Conservation (phyloP, 352 stramenopile genomes). For the Blastocystis hominis region DNA sequence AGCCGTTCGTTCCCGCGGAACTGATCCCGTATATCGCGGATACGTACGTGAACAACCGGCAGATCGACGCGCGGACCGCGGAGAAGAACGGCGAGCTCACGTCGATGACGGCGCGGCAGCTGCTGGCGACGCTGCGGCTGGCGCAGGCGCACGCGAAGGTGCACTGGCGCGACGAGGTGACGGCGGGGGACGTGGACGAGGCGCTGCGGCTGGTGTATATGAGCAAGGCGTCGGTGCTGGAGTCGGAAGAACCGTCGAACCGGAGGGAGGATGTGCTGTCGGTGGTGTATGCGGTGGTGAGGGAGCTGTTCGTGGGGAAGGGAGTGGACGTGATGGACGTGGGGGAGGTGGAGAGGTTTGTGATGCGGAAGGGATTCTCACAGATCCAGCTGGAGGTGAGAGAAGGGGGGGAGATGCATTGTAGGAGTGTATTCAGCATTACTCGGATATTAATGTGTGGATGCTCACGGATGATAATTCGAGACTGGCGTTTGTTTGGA, state of each 20-base stretch:
- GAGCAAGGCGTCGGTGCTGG: constrained; percentile 35
- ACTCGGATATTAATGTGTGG: constrained; percentile 68
- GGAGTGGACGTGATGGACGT: neutral
- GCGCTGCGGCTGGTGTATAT: constrained; percentile 80
- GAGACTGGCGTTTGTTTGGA: constrained; percentile 69
- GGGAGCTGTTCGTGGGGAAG: constrained; percentile 2
- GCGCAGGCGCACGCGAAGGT: constrained; percentile 87
- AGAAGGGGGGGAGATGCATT: neutral
- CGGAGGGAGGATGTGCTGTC: constrained; percentile 5
- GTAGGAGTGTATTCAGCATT: constrained; percentile 20
- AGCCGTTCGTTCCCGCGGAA: constrained; percentile 82
- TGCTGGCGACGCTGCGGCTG: constrained; percentile 94
- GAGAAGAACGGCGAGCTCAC: constrained; percentile 66
- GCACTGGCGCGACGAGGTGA: constrained; percentile 85
- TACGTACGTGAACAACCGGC: constrained; percentile 88
- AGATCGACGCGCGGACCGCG: constrained; percentile 76
- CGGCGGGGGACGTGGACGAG: constrained; percentile 92
- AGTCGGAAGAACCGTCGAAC: neutral
- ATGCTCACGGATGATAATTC: constrained; percentile 71
- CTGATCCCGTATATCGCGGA: constrained; percentile 93
- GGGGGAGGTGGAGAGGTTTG: neutral
- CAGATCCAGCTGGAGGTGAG: neutral
- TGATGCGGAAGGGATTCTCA: neutral
- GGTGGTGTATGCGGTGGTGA: neutral
- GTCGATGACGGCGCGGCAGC: constrained; percentile 91